Base-by-base conservation (phyloP, 108 stramenopile genomes). In the Stephanodiscus minutulus region DNA sequence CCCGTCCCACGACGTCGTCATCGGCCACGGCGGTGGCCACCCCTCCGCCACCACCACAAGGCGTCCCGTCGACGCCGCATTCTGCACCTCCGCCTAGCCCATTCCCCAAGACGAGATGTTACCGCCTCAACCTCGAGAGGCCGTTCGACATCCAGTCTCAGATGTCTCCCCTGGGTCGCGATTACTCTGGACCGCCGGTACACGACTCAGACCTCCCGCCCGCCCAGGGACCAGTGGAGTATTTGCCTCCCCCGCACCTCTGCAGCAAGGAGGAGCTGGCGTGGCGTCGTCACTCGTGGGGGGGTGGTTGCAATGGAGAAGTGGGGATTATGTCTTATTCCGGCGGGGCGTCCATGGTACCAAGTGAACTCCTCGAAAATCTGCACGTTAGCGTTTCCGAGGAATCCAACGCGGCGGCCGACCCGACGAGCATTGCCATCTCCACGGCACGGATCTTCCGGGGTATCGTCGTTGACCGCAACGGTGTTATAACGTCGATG, bases 361-460 rank as follows among this genome's bases (percentile, higher is more conserved):
- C 67, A 0, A 52, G 33, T 10, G 76, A 70, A 3, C 37, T 77
- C 20, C 64, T 70, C 47, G 68, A 68, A 0, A 70, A 70, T 47
- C 64, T 77, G 0, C 76, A 77, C 39, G 68, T 70, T n/a, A 70
- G 68, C 46, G 33, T 39, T 9, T 68, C 67, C 15, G 64, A 64
- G n/a, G 76, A 77, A 28, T 70, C 68, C 8, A 11, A 17, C 0
- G 11, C 13, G 10, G 52, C 35, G 1, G 21, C 22, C 8, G 64
- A 41, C 44, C 62, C 63, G 7, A 81, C 76, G 3, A 58, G 81
- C 12, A 86, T 93, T 41, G 92, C 92, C 47, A 87, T 93, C 50
- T 70, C 86, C 33, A 93, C 92, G 0, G 92, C 92, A 9, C 67
- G 84, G 39, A 93, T 93, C 72, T 93, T 93, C 65, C 85, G 92